Conservation (phyloP, 1,284 basidiomycete genomes). For the Prillingera fragicola region DNA sequence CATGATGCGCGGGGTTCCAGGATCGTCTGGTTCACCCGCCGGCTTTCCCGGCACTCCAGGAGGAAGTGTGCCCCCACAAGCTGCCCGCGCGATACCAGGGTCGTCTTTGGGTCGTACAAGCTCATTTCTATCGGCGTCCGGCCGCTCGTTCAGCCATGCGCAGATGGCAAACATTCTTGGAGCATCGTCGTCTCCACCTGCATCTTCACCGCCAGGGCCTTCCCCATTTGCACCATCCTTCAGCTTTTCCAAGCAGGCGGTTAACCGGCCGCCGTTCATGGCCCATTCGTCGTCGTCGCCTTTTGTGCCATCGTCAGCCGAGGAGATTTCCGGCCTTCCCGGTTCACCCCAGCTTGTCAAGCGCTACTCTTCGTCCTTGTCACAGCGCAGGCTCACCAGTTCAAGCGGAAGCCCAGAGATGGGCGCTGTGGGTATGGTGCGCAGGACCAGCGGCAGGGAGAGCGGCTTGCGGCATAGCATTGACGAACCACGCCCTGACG, state of each 20-base stretch:
- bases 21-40: neutral
- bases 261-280: constrained; percentile 23
- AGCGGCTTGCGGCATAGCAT: constrained; percentile 32
- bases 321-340: constrained; percentile 8
- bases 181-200: constrained; percentile 15
- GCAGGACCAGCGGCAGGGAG: constrained; percentile 32
- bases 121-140: constrained; percentile 45
- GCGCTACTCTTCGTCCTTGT: constrained; percentile 40
- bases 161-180: constrained; percentile 37
- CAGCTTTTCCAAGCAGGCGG: constrained; percentile 38
- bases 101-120: constrained; percentile 37
- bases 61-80: neutral
- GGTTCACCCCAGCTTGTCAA: constrained; percentile 28
- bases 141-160: constrained; percentile 46
- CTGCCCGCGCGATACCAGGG: neutral
- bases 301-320: constrained; percentile 37
- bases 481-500: constrained; percentile 17
- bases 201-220: constrained; percentile 15
- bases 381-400: constrained; percentile 22
- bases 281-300: constrained; percentile 27
- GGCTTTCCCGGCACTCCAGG: neutral
- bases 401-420: constrained; percentile 13
- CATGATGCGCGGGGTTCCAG: constrained; percentile 18
- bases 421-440: constrained; percentile 11
- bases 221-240: constrained; percentile 29